phyloP scores from a whole-genome alignment of 2,329 filamentous ascomycete genomes.

The Trichoderma semiorbis region DNA sequence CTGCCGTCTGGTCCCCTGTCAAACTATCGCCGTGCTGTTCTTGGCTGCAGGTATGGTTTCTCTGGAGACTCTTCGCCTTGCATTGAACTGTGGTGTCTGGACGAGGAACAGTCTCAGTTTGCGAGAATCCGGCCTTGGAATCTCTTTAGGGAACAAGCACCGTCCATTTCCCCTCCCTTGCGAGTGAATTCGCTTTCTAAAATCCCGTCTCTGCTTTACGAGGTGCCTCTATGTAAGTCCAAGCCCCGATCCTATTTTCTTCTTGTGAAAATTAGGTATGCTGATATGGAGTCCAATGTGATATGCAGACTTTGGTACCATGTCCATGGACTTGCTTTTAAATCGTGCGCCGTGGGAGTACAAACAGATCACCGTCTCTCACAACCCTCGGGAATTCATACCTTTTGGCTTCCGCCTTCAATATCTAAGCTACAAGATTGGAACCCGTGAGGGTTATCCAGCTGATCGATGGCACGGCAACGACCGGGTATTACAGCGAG shows the following conservation, averaged over 20 bases:
- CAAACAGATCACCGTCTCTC: neutral
- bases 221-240: neutral
- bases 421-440: neutral
- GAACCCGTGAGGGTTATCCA: neutral
- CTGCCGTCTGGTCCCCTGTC: neutral
- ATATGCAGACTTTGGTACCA: neutral
- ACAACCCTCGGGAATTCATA: neutral
- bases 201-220: neutral
- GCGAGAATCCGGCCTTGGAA: neutral
- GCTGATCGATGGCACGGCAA: neutral
- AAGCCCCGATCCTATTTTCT: neutral
- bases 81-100: neutral
- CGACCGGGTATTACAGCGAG: neutral
- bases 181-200: neutral
- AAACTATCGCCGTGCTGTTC: neutral
- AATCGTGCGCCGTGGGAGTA: neutral
- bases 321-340: neutral
- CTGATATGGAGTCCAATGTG: neutral
- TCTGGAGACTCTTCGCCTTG: neutral
- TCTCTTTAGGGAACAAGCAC: neutral
- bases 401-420: neutral
- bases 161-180: neutral
- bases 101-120: neutral
- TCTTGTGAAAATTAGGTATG: neutral
- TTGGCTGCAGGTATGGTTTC: neutral